phyloP scores from a whole-genome alignment of 495 filamentous ascomycete genomes.

The Aspergillus avenaceus region DNA sequence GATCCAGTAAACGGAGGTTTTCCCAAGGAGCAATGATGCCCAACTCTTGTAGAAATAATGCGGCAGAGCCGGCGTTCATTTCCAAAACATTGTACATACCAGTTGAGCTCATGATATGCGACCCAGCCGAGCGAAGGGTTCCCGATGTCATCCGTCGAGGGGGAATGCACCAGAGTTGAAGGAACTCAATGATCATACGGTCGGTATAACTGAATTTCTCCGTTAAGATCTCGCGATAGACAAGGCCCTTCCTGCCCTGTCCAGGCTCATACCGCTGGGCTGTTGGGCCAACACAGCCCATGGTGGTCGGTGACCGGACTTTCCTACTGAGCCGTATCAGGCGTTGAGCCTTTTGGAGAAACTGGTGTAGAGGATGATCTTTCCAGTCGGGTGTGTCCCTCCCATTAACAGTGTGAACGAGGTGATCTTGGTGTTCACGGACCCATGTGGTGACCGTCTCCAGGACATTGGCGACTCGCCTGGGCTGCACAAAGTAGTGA shows the following conservation, averaged over 20 bases:
- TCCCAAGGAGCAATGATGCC: conserved; percentile 82
- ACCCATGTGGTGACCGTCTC: conserved; percentile 52
- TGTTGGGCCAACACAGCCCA: conserved; percentile 50
- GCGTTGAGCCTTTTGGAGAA: conserved; percentile 60
- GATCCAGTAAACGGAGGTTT: conserved; percentile 58
- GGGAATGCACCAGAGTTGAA: conserved; percentile 55
- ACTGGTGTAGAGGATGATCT: conserved; percentile 46
- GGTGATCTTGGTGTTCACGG: conserved; percentile 52
- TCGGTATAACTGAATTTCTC: conserved; percentile 42
- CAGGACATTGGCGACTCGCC: conserved; percentile 38
- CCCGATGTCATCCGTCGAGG: conserved; percentile 48
- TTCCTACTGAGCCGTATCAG: conserved; percentile 66
- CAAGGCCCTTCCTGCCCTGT: conserved; percentile 25
- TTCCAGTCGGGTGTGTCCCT: conserved; percentile 14
- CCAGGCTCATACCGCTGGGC: conserved; percentile 33
- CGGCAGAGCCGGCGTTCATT: conserved; percentile 53
- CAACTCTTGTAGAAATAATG: conserved; percentile 78
- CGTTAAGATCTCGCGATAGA: conserved; percentile 39
- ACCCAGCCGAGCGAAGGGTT: conserved; percentile 56
- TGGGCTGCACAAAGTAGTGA: conserved; percentile 48
- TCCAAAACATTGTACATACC: conserved; percentile 61
- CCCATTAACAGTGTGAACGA: conserved; percentile 23
- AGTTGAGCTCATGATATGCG: conserved; percentile 67
- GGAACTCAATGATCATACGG: conserved; percentile 59
- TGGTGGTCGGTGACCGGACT: conserved; percentile 53